Base-by-base conservation (phyloP, 768 basidiomycete species). In the Tulasnella sp. region DNA sequence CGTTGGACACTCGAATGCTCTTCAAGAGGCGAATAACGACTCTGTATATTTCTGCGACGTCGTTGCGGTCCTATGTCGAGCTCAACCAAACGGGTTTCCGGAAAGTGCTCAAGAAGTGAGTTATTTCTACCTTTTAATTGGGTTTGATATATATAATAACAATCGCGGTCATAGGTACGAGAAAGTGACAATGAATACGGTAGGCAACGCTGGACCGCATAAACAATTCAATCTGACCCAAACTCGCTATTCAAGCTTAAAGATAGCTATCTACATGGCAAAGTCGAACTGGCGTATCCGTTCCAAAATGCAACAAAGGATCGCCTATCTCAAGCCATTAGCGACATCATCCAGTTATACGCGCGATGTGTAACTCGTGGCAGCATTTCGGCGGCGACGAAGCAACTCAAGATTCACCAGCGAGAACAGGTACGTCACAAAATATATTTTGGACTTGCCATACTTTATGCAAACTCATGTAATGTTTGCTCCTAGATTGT, bases 61-160 rank as follows among this genome's bases (percentile, higher is more conserved):
- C 91, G 39, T 87, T 99, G 77, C 89, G 88, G 83, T 92, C 94
- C 7, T 99, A 95, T 80, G 90, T 95, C 77, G 95, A 98, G 82
- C 86, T 98, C 78, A 99, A 99, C 83, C 89, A 94, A 83, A 93
- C 94, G 0, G 97, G 96, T 0, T 95, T 98, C 85, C 89, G 94
- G 81, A 98, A 98, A 87, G 96, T 97, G 48, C 83, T 96, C 82
- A 98, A 98, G 85, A 98, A 98, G 92, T 95, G 83, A 78, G 90
- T 84, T 0, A 6, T n/a, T 73, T 77, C 69, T 40, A 57, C 20
- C n/a, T 18, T 16, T 10, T 46, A 2, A n/a, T 20, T 35, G 35
- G 2, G 16, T 61, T 3, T 35, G 18, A 13, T 32, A 61, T 1
- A 48, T 1, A 48, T 1, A 39, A 35, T 55, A 20, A 80, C 72